These are phyloP conservation scores for Coriolopsis trogii DNA, from an alignment of 1,284 basidiomycete species.

Conservation along the genomic window DNA sequence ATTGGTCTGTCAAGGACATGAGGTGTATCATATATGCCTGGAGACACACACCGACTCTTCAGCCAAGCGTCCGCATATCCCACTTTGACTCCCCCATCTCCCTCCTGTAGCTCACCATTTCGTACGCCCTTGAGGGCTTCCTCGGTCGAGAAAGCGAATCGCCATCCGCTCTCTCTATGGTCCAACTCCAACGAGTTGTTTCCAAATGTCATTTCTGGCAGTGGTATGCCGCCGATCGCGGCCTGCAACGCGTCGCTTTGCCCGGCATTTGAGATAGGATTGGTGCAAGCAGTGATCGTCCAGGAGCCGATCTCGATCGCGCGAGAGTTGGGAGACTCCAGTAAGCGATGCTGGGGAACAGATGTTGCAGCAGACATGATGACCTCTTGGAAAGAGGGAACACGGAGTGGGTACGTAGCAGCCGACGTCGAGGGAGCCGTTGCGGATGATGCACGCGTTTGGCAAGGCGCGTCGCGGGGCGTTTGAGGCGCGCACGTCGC, in stretches of 20 bases:
- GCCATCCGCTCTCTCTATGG: constrained; percentile 64
- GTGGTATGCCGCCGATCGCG: constrained; percentile 65
- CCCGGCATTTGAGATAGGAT: constrained; percentile 76
- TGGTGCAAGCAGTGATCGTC: constrained; percentile 65
- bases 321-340: constrained; percentile 67
- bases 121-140: constrained; percentile 78
- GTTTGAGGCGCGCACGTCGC: constrained; percentile 7
- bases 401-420: neutral
- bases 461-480: constrained; percentile 25
- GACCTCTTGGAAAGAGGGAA: constrained; percentile 25
- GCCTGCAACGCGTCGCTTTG: constrained; percentile 73
- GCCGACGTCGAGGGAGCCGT: constrained; percentile 7
- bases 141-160: constrained; percentile 69
- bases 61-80: constrained; percentile 95
- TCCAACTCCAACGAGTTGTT: constrained; percentile 77
- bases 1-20: constrained; percentile 14
- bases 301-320: constrained; percentile 68
- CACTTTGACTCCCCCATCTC: constrained; percentile 91
- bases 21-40: neutral
- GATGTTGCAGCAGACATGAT: constrained; percentile 46
- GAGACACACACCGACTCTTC: constrained; percentile 68
- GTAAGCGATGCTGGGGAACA: constrained; percentile 63
- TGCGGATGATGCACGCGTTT: constrained; percentile 16
- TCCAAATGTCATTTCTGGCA: constrained; percentile 98
- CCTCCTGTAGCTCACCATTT: constrained; percentile 73